phyloP scores from a whole-genome alignment of 177 flowering plant genomes.

The Vitis hybrid region DNA sequence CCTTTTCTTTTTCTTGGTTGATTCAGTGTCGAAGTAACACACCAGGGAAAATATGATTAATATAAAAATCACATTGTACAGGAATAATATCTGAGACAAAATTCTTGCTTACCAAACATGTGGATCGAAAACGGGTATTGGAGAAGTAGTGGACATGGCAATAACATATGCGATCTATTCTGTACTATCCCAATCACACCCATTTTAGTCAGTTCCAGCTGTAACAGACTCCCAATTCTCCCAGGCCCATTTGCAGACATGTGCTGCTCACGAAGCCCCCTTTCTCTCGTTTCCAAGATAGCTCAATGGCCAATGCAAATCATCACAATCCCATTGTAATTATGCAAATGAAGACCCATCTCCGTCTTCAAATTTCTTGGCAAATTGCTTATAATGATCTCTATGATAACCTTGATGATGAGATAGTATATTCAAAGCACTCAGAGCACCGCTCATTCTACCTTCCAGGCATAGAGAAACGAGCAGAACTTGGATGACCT shows the following conservation, averaged over 20 bases:
- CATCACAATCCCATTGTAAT: not conserved
- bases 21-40: not conserved
- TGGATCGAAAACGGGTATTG: not conserved
- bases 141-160: not conserved
- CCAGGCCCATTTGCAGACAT: conserved; percentile 6
- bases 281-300: not conserved
- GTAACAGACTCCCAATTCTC: conserved; percentile 11
- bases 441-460: conserved; percentile 15
- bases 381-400: not conserved
- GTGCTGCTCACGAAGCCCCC: not conserved
- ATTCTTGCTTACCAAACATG: not conserved
- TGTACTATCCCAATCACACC: conserved; percentile 13
- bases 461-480: conserved; percentile 39
- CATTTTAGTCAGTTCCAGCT: conserved; percentile 7
- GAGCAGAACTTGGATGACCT: conserved; percentile 27
- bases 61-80: not conserved
- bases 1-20: not conserved
- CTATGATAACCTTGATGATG: not conserved
- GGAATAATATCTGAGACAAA: not conserved
- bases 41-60: not conserved
- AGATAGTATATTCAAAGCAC: not conserved
- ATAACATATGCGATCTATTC: conserved; percentile 12
- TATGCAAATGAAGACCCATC: not conserved
- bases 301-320: not conserved
- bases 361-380: not conserved